Evolutionary conservation across 2,329 filamentous ascomycete species (phyloP).

Genomic region (Colletotrichum karsti): DNA sequence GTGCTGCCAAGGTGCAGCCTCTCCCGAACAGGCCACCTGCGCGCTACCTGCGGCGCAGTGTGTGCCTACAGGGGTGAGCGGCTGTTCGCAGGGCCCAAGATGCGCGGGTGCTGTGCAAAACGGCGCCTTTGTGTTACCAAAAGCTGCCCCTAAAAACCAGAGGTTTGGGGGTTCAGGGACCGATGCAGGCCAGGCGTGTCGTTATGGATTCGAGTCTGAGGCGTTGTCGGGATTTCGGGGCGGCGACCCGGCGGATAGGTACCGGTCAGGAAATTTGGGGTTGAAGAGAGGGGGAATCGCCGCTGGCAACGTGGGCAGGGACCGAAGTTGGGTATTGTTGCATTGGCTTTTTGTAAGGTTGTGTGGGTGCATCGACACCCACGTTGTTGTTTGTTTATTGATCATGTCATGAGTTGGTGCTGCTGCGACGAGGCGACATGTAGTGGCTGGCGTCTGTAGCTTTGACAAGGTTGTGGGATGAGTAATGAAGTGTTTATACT

Average conservation of each 20-base stretch:
- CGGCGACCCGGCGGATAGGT: slow-evolving; percentile 15
- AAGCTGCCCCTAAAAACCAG: neutral
- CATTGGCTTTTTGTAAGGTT: slow-evolving; percentile 3
- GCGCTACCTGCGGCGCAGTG: neutral
- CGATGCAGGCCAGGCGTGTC: slow-evolving; percentile 7
- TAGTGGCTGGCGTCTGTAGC: neutral
- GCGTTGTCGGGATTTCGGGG: slow-evolving; percentile 21
- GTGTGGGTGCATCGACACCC: neutral
- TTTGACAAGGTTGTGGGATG: no score
- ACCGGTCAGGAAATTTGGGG: neutral
- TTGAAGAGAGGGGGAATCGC: neutral
- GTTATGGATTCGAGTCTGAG: neutral
- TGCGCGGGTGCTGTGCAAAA: neutral
- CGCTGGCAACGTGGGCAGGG: neutral
- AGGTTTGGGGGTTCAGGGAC: neutral
- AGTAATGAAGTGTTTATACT: no score
- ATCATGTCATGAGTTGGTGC: neutral
- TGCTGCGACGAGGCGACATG: neutral
- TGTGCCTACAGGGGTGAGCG: neutral
- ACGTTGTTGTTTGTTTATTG: neutral
- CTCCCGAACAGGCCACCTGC: neutral
- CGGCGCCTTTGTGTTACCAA: no score
- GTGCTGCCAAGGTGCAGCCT: slow-evolving; percentile 5
- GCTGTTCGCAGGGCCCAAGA: no score
- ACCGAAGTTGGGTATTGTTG: slow-evolving; percentile 9